phyloP scores from a whole-genome alignment of 139 green algal species.

The Astrephomene gubernaculifera region DNA sequence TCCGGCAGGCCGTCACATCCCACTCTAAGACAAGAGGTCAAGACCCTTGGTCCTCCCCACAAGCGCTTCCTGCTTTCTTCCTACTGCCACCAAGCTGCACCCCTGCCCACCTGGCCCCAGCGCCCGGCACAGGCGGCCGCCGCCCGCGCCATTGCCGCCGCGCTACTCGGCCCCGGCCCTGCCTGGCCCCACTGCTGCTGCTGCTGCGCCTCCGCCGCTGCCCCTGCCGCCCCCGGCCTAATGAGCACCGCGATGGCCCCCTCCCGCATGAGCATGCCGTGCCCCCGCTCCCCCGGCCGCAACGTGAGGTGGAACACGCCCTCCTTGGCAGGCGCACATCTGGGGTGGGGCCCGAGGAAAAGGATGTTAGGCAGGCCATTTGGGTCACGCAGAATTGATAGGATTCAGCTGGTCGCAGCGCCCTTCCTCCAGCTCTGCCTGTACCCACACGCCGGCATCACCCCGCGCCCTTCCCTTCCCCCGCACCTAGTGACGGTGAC shows the following conservation, averaged over 20 bases:
- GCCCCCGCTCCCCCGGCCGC: not conserved
- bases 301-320: slow-evolving; percentile 36
- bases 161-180: not conserved
- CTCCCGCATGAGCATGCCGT: slow-evolving; percentile 6
- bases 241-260: slow-evolving; percentile 35
- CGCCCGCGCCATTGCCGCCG: slow-evolving; percentile 1
- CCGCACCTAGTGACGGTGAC: slow-evolving; percentile 48
- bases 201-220: not conserved
- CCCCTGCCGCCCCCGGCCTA: not conserved
- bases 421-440: too few relatives aligned
- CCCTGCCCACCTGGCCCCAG: not conserved
- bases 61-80: too few relatives aligned
- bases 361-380: too few relatives aligned
- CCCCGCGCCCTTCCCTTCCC: not conserved
- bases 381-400: too few relatives aligned
- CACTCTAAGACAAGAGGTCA: too few relatives aligned
- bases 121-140: not conserved
- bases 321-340: slow-evolving; percentile 26
- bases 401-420: too few relatives aligned
- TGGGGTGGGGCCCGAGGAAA: not conserved
- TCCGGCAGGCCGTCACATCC: too few relatives aligned
- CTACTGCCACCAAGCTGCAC: not conserved
- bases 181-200: slow-evolving; percentile 24
- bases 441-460: too few relatives aligned
- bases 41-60: too few relatives aligned